Evolutionary conservation across 2,329 filamentous ascomycete species (phyloP).

Genomic region (Cladophialophora bantiana): DNA sequence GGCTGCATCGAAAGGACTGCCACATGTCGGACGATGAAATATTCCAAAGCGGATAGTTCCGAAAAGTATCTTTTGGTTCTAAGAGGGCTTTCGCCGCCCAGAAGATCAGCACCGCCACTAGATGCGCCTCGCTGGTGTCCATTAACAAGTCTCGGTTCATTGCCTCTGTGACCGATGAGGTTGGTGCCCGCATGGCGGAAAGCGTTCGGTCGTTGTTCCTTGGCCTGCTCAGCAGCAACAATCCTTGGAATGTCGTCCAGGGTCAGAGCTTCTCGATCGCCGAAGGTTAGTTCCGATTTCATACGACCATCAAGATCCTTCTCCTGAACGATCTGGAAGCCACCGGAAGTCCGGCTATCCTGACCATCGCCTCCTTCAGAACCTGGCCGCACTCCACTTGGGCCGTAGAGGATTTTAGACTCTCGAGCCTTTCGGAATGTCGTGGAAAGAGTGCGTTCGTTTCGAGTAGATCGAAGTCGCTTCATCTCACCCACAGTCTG

Average conservation of each 20-base stretch:
- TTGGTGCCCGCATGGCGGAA: slow-evolving; percentile 78
- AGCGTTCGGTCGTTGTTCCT: slow-evolving; percentile 83
- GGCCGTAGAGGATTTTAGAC: slow-evolving; percentile 90
- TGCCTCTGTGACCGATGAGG: slow-evolving; percentile 63
- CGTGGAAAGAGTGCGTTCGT: slow-evolving; percentile 92
- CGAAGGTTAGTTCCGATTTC: slow-evolving; percentile 82
- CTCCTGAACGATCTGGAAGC: slow-evolving; percentile 81
- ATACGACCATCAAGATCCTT: slow-evolving; percentile 72
- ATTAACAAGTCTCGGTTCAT: slow-evolving; percentile 67
- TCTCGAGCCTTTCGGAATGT: slow-evolving; percentile 89
- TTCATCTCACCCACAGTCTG: slow-evolving; percentile 96
- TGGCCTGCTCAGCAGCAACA: slow-evolving; percentile 91
- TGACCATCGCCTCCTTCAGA: slow-evolving; percentile 71
- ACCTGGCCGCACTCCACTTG: slow-evolving; percentile 75
- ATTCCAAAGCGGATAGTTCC: slow-evolving; percentile 91
- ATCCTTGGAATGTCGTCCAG: slow-evolving; percentile 96
- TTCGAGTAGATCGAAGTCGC: slow-evolving; percentile 85
- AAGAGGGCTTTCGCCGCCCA: slow-evolving; percentile 61
- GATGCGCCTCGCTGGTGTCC: slow-evolving; percentile 74
- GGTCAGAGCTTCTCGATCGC: slow-evolving; percentile 87
- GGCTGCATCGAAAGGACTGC: slow-evolving; percentile 96
- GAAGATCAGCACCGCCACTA: slow-evolving; percentile 56
- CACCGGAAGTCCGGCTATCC: slow-evolving; percentile 46
- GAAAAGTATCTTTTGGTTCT: slow-evolving; percentile 87
- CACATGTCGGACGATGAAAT: slow-evolving; percentile 95